Percentiles rank a stretch among this genome's conserved stretches.
Evolutionary conservation across 1,284 basidiomycete species (phyloP).

Genomic region (Coniophora puteana): DNA sequence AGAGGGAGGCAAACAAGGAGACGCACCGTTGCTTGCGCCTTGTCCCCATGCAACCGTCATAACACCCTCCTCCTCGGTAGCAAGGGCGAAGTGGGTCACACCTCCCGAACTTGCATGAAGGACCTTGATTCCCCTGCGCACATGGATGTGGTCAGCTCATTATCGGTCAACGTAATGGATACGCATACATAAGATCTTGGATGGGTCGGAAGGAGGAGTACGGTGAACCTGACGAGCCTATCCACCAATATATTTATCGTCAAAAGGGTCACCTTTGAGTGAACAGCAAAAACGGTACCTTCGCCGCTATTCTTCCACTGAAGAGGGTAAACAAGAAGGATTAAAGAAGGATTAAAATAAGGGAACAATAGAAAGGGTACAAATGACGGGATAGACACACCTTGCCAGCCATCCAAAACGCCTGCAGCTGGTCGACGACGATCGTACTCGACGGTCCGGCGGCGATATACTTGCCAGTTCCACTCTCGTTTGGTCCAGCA

Average conservation of each 20-base stretch:
- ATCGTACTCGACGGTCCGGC: conserved; percentile 84
- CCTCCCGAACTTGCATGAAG: conserved; percentile 72
- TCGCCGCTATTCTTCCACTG: conserved; percentile 94
- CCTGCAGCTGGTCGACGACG: conserved; percentile 78
- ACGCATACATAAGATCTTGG: conserved; percentile 70
- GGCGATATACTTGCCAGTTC: conserved; percentile 63
- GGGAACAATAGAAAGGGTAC: too few relatives aligned
- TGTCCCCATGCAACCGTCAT: conserved; percentile 90
- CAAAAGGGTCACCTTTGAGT: conserved; percentile 9
- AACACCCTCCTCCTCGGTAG: conserved; percentile 66
- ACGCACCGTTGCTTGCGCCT: conserved; percentile 66
- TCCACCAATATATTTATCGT: conserved; percentile 2
- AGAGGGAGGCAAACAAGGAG: not conserved
- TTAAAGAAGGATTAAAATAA: conserved; percentile 2
- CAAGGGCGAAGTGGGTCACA: conserved; percentile 85
- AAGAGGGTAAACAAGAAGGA: conserved; percentile 17
- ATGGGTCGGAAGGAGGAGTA: conserved; percentile 81
- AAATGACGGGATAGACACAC: too few relatives aligned
- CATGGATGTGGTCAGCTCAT: conserved; percentile 5
- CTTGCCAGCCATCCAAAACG: conserved; percentile 85
- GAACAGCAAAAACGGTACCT: conserved; percentile 42
- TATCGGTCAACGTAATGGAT: conserved; percentile 1
- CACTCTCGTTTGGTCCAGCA: conserved; percentile 61
- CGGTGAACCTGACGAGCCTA: conserved; percentile 77
- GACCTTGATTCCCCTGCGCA: conserved; percentile 67